These are phyloP conservation scores for Heterobasidion occidentale DNA, from an alignment of 1,284 basidiomycete genomes.

Conservation along the genomic window DNA sequence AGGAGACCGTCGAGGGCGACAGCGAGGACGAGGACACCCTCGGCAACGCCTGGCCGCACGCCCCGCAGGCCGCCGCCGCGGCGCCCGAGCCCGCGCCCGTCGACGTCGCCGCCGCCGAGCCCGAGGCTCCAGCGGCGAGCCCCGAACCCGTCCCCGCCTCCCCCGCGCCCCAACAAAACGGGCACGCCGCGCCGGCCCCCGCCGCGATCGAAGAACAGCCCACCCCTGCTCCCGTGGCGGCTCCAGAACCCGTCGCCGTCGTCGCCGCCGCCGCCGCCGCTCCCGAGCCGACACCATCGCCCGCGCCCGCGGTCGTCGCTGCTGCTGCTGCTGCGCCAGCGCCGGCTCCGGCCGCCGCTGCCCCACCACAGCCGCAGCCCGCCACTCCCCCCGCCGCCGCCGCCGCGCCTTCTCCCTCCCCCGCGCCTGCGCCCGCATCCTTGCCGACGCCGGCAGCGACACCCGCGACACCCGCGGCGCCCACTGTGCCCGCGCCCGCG, in stretches of 20 bases:
- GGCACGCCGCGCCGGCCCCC: constrained; percentile 20
- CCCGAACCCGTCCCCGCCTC: constrained; percentile 18
- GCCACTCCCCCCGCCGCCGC: constrained; percentile 19
- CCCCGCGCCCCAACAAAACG: constrained; percentile 16
- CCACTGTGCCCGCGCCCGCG: constrained; percentile 20
- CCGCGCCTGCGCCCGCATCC: constrained; percentile 26
- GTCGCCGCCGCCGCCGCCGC: constrained; percentile 22
- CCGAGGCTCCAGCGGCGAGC: constrained; percentile 22
- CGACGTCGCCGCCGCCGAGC: constrained; percentile 14
- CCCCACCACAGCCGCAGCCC: constrained; percentile 87
- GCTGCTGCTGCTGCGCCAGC: constrained; percentile 16
- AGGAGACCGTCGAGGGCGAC: constrained; percentile 81
- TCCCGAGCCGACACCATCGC: constrained; percentile 23
- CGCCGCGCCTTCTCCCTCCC: constrained; percentile 14
- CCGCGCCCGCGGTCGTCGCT: constrained; percentile 24
- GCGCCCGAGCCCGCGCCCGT: constrained; percentile 1
- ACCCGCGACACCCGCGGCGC: constrained; percentile 23
- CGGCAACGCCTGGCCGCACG: constrained; percentile 16
- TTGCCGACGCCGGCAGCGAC: constrained; percentile 23
- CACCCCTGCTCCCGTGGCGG: constrained; percentile 22
- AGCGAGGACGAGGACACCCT: constrained; percentile 44
- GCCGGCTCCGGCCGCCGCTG: constrained; percentile 29
- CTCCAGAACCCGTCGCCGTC: constrained; percentile 16
- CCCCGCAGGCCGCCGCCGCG: constrained; percentile 17
- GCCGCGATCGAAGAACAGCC: constrained; percentile 16